phyloP scores from a whole-genome alignment of 768 basidiomycete genomes.

The Austroboletus eburneus region DNA sequence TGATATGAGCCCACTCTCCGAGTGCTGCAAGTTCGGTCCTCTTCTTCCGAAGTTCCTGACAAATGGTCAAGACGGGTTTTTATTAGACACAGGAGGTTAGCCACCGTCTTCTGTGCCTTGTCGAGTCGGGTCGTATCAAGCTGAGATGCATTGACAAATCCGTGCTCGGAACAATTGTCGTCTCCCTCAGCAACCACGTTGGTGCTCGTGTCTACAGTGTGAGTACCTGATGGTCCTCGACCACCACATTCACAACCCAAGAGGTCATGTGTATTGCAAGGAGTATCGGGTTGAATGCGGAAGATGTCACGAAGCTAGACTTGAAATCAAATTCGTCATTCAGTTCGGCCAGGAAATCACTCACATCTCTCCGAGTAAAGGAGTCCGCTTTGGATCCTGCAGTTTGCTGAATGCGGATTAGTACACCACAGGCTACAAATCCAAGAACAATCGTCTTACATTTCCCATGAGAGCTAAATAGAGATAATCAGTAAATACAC shows the following conservation, averaged over 20 bases:
- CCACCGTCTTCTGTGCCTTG: slow-evolving; percentile 52
- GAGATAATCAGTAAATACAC: slow-evolving; percentile 8
- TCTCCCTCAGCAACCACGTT: slow-evolving; percentile 26
- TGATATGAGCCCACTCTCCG: slow-evolving; percentile 81
- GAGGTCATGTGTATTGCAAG: slow-evolving; percentile 91
- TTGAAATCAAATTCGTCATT: slow-evolving; percentile 1
- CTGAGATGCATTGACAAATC: slow-evolving; percentile 66
- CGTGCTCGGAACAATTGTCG: slow-evolving; percentile 31
- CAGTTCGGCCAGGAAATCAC: slow-evolving; percentile 19
- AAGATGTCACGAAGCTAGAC: slow-evolving; percentile 87
- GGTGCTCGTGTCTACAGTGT: slow-evolving; percentile 1
- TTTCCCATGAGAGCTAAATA: slow-evolving; percentile 68
- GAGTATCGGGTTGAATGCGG: slow-evolving; percentile 71
- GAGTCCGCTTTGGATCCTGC: slow-evolving; percentile 72
- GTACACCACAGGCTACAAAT: slow-evolving; percentile 1
- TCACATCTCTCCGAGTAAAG: slow-evolving; percentile 81
- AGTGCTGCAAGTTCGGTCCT: slow-evolving; percentile 65
- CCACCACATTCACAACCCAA: slow-evolving; percentile 71
- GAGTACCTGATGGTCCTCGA: slow-evolving; percentile 1
- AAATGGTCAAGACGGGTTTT: slow-evolving; percentile 1
- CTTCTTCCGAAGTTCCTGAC: slow-evolving; percentile 64
- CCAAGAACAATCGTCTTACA: slow-evolving; percentile 31
- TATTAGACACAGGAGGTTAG: slow-evolving; percentile 9
- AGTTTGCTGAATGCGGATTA: slow-evolving; percentile 30
- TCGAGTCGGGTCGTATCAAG: slow-evolving; percentile 43